Evolutionary conservation across 2,329 filamentous ascomycete genomes (phyloP).

Genomic region (Canariomyces notabilis): DNA sequence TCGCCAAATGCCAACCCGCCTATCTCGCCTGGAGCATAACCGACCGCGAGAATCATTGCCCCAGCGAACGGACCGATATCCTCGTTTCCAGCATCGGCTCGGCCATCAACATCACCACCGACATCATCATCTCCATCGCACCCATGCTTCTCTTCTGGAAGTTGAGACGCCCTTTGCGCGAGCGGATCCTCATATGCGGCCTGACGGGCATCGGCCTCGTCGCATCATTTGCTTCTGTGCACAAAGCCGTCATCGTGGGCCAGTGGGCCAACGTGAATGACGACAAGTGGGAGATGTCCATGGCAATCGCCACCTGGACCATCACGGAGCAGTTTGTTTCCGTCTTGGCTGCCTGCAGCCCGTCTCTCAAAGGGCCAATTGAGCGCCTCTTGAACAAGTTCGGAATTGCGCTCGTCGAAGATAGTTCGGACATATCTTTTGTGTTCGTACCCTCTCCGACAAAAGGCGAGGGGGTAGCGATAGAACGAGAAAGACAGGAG

Average conservation of each 20-base stretch:
- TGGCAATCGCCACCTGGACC: conserved; percentile 18
- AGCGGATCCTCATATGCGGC: conserved; percentile 19
- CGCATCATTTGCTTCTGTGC: conserved; percentile 11
- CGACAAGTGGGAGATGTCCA: conserved; percentile 12
- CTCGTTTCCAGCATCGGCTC: conserved; percentile 13
- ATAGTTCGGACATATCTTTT: conserved; percentile 12
- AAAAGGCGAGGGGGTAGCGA: conserved; percentile 6
- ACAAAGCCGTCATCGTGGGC: conserved; percentile 13
- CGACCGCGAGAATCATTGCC: neutral
- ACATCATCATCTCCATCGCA: conserved; percentile 15
- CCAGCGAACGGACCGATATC: conserved; percentile 3
- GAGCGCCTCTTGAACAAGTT: conserved; percentile 11
- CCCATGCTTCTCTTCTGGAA: conserved; percentile 19
- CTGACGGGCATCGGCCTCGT: conserved; percentile 18
- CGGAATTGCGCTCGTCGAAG: conserved; percentile 12
- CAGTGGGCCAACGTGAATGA: conserved; percentile 1
- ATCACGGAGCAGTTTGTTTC: conserved; percentile 18
- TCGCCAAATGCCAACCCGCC: conserved; percentile 15
- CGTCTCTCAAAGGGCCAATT: conserved; percentile 21
- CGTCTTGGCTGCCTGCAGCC: conserved; percentile 19
- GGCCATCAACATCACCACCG: conserved; percentile 17
- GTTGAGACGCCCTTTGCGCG: conserved; percentile 16
- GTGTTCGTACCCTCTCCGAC: conserved; percentile 8
- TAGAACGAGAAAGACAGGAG: neutral
- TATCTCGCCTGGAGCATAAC: conserved; percentile 15